Percentiles rank a stretch among this genome's conserved stretches.
Evolutionary conservation across 1,284 basidiomycete genomes (phyloP).

Genomic region (Coniferiporia sulphurascens): DNA sequence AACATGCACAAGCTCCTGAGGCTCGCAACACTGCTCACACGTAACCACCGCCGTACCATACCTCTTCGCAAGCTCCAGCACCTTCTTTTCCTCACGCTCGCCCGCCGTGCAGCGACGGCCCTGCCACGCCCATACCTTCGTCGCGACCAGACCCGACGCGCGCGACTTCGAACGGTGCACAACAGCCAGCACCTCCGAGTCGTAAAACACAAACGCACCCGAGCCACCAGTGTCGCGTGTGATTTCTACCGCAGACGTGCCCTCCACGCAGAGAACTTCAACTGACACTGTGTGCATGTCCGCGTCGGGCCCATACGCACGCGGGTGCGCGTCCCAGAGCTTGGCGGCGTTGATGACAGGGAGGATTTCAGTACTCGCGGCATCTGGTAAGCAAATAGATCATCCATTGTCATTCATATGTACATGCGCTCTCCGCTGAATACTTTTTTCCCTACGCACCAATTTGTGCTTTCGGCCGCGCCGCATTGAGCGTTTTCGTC

Average conservation of each 20-base stretch:
- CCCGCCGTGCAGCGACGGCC: conserved; percentile 49
- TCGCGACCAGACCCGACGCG: conserved; percentile 58
- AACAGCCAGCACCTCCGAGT: conserved; percentile 61
- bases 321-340: conserved; percentile 33
- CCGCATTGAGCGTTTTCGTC: conserved; percentile 5
- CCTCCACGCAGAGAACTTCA: conserved; percentile 58
- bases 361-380: conserved; percentile 37
- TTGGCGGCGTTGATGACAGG: conserved; percentile 46
- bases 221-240: conserved; percentile 19
- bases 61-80: conserved; percentile 63
- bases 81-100: conserved; percentile 57
- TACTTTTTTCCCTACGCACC: conserved; percentile 12
- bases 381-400: conserved; percentile 28
- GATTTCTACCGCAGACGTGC: conserved; percentile 31
- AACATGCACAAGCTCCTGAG: conserved; percentile 51
- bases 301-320: conserved; percentile 28
- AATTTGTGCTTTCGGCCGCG: conserved; percentile 8
- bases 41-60: conserved; percentile 47
- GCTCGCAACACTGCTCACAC: conserved; percentile 58
- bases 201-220: conserved; percentile 57
- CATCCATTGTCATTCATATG: conserved; percentile 10
- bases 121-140: conserved; percentile 69
- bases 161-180: conserved; percentile 63
- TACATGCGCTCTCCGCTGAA: background rate
- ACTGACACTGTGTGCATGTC: conserved; percentile 60